Base-by-base conservation (phyloP, 805 yeast species). In the Nakazawaea laoshanensis region DNA sequence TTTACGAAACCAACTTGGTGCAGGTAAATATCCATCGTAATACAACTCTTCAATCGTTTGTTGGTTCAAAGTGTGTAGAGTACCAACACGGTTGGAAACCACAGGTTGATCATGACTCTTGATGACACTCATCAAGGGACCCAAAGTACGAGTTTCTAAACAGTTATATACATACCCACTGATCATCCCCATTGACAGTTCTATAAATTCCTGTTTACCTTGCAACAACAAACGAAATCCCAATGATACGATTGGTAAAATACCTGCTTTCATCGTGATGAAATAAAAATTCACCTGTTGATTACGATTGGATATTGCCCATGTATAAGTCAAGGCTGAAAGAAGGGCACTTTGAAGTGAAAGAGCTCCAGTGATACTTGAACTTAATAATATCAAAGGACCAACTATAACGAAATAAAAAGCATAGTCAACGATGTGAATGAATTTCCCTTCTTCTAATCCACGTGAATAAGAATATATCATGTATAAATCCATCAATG, bases 91-190 rank as follows among this genome's bases (percentile, higher is more conserved):
- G 27, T 53, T 42, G 7, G 42, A 20, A 36, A 36, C 50, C 17
- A 40, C 49, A 29, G 36, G 44, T 33, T 36, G 46, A 10, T 37
- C 30, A 9, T 35, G 33, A 18, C 39, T 36, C 9, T 44, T 42
- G 13, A 55, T 44, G 29, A 57, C 43, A 29, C 65, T 64, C 45
- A 53, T 48, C 19, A 67, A 41, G 4, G 74, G 73, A 0, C 74
- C 74, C 28, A 53, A 48, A 3, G 83, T 69, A 25, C 62, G 55
- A 1, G 83, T 74, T 44, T 76, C 82, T 27, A 75, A 48, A 47
- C 85, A 78, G 40, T 67, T 70, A 53, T 74, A 77, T 4, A 74
- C 38, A 46, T 78, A 78, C 1, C 74, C 82, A 3, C 73, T 71
- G 13, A 55, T 42, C 38, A 71, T 61, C 3, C 85, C 85, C 25